phyloP scores from a whole-genome alignment of 2,329 filamentous ascomycete species.

The Lomentospora prolificans region DNA sequence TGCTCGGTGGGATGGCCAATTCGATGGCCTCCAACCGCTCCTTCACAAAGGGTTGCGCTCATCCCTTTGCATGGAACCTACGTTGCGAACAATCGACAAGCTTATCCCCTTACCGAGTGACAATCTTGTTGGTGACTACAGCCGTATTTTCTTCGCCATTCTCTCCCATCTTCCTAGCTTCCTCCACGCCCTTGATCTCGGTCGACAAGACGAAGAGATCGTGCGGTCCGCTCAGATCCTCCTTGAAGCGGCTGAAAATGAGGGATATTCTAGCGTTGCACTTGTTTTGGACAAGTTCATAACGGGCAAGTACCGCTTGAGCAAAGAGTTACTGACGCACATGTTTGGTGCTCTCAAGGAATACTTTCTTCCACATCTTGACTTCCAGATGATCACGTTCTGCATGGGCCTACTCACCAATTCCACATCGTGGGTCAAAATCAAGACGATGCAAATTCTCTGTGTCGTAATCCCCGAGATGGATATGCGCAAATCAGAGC shows the following conservation, averaged over 20 bases:
- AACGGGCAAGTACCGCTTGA: slow-evolving; percentile 53
- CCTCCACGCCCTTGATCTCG: slow-evolving; percentile 65
- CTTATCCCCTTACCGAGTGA: slow-evolving; percentile 72
- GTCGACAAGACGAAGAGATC: slow-evolving; percentile 42
- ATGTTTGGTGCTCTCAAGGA: slow-evolving; percentile 65
- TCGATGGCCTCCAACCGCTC: slow-evolving; percentile 76
- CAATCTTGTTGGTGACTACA: slow-evolving; percentile 70
- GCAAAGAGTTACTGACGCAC: slow-evolving; percentile 67
- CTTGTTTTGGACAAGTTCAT: slow-evolving; percentile 62
- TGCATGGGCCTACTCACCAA: slow-evolving; percentile 88
- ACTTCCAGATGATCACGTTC: slow-evolving; percentile 80
- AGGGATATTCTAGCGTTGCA: slow-evolving; percentile 58
- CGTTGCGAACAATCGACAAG: slow-evolving; percentile 67
- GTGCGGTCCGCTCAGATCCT: slow-evolving; percentile 59
- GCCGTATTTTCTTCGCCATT: slow-evolving; percentile 73
- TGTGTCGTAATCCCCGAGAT: slow-evolving; percentile 78
- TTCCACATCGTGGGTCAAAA: slow-evolving; percentile 76
- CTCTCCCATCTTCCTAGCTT: slow-evolving; percentile 88
- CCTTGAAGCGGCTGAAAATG: slow-evolving; percentile 60
- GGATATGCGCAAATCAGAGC: slow-evolving; percentile 85
- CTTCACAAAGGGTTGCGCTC: slow-evolving; percentile 90
- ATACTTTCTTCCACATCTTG: slow-evolving; percentile 70
- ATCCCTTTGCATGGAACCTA: slow-evolving; percentile 67
- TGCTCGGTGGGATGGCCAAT: slow-evolving; percentile 76
- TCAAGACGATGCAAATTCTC: slow-evolving; percentile 86